Conservation (phyloP, 2,329 filamentous ascomycete species). For the Neofusicoccum parvum region DNA sequence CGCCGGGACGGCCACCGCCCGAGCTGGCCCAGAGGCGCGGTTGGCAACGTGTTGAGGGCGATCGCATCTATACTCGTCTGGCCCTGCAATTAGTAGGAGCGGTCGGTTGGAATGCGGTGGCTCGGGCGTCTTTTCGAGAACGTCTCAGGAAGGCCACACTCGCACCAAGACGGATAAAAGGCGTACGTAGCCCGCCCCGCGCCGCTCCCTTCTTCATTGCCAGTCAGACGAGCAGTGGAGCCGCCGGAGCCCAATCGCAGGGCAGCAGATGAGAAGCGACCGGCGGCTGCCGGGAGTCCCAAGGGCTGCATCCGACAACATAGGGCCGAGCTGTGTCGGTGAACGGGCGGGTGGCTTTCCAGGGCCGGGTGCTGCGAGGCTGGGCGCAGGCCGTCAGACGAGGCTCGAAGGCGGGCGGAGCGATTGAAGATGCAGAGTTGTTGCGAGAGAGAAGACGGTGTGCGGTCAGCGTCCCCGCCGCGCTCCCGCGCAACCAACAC, state of each 20-base stretch:
- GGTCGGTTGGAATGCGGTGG: not conserved
- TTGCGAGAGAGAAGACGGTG: not conserved
- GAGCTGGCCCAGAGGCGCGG: not conserved
- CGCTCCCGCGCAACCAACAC: not conserved
- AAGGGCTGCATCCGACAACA: constrained; percentile 1
- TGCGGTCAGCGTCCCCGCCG: not conserved
- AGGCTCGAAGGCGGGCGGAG: not conserved
- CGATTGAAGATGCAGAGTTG: not conserved
- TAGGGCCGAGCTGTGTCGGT: not conserved
- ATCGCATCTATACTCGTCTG: not conserved
- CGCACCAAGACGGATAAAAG: not conserved
- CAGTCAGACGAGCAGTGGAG: not conserved
- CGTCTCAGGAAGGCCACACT: not conserved
- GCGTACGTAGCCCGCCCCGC: constrained; percentile 1
- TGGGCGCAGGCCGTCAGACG: not conserved
- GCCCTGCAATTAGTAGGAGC: constrained; percentile 9
- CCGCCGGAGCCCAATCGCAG: not conserved
- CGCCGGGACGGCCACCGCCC: not conserved
- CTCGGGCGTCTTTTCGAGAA: not conserved
- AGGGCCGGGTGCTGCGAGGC: not conserved
- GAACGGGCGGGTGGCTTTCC: not conserved
- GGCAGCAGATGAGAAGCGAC: too few relatives aligned
- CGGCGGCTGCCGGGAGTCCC: not conserved
- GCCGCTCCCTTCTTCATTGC: not conserved
- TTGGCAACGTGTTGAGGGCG: constrained; percentile 1